phyloP scores from a whole-genome alignment of 2,329 filamentous ascomycete genomes.

The Sordariomycetes sp. region DNA sequence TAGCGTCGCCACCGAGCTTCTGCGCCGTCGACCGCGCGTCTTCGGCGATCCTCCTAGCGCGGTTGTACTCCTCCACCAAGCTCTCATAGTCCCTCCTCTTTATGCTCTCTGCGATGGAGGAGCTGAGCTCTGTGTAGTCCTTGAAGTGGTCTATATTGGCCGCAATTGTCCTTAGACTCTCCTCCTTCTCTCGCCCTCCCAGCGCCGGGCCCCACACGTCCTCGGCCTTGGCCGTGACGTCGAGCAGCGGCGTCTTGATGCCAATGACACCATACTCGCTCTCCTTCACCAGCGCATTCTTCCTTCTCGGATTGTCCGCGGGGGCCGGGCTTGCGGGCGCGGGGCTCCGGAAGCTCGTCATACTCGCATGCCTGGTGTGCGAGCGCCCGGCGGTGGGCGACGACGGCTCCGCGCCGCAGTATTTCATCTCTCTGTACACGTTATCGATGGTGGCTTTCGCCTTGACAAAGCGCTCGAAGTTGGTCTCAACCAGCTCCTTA shows the following conservation, averaged over 20 bases:
- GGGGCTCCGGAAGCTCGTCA: conserved; percentile 46
- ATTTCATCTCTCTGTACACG: conserved; percentile 97
- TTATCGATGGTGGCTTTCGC: conserved; percentile 98
- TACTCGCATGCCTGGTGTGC: conserved; percentile 56
- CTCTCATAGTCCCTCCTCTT: conserved; percentile 83
- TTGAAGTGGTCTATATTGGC: conserved; percentile 66
- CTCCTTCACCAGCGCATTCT: conserved; percentile 85
- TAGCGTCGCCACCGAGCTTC: conserved; percentile 25
- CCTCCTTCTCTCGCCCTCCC: conserved; percentile 82
- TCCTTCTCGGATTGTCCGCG: conserved; percentile 49
- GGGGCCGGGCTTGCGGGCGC: conserved; percentile 24
- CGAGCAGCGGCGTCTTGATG: conserved; percentile 77
- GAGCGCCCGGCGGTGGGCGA: conserved; percentile 18
- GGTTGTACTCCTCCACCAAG: conserved; percentile 74
- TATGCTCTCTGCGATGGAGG: conserved; percentile 68
- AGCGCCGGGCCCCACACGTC: conserved; percentile 95
- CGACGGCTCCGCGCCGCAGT: conserved; percentile 40
- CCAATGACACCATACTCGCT: conserved; percentile 81
- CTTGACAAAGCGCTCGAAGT: conserved; percentile 95
- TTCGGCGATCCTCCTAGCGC: conserved; percentile 69
- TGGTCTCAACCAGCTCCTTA: conserved; percentile 91
- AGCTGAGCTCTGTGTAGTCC: conserved; percentile 70
- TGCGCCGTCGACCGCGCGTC: conserved; percentile 60
- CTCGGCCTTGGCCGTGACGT: conserved; percentile 86
- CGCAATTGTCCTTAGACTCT: conserved; percentile 67